Percentiles rank a stretch among this genome's conserved stretches.
Conservation (phyloP, 768 basidiomycete species). For the Kwoniella mangroviensis region DNA sequence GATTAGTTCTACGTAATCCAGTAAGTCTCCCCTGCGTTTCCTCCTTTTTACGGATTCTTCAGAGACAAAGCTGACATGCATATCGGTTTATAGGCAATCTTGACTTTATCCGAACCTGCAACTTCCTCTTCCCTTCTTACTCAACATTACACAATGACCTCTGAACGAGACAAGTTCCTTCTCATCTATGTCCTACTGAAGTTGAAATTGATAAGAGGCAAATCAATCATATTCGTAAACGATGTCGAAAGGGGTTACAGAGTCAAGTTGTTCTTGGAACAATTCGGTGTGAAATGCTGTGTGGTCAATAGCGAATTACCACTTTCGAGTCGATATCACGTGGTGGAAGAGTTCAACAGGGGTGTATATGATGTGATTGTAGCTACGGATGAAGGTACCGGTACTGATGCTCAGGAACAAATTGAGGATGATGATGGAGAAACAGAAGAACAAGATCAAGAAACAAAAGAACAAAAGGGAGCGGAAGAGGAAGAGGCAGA, state of each 20-base stretch:
- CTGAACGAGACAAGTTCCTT: constrained; percentile 96
- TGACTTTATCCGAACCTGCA: constrained; percentile 85
- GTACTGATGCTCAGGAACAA: constrained; percentile 63
- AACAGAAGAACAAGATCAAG: constrained; percentile 56
- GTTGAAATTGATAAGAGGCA: constrained; percentile 91
- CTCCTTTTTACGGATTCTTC: not conserved
- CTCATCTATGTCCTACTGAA: constrained; percentile 95
- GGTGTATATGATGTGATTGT: constrained; percentile 99
- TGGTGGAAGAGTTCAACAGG: constrained; percentile 97
- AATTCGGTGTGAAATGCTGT: constrained; percentile 94
- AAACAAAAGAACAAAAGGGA: constrained; percentile 38
- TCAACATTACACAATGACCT: constrained; percentile 80
- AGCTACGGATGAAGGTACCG: constrained; percentile 87
- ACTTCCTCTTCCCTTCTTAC: constrained; percentile 79
- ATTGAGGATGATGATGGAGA: constrained; percentile 61
- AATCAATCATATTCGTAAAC: constrained; percentile 96
- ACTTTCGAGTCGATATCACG: constrained; percentile 94
- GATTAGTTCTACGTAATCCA: constrained; percentile 81
- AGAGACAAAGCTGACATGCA: not conserved
- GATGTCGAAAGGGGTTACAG: constrained; percentile 92
- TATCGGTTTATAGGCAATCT: constrained; percentile 66
- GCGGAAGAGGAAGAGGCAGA: constrained; percentile 49
- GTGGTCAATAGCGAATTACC: constrained; percentile 96
- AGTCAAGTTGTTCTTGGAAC: constrained; percentile 95
- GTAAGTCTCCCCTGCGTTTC: constrained; percentile 61